Base-by-base conservation (phyloP, 306 rosid species). In the Gillenia trifoliata region DNA sequence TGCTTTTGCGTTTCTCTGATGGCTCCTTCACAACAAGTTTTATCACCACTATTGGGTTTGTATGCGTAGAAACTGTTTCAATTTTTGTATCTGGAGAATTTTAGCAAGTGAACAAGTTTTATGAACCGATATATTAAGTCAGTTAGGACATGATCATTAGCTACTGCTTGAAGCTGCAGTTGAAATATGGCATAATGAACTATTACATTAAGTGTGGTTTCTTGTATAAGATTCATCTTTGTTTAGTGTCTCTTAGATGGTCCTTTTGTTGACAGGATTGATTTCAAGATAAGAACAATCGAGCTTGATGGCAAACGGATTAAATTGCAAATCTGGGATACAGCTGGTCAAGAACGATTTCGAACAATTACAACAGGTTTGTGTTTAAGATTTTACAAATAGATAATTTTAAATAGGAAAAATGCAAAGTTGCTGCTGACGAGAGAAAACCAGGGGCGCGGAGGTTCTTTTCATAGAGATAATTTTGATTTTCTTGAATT, bases 271-370 rank as follows among this genome's bases (percentile, higher is more conserved):
- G 73, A 73, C 88, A 91, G 97, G 41, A 91, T 91, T 71, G 97
- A 91, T 81, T 91, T 91, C 83, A 91, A 91, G 90, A 91, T 89
- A 89, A 86, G 94, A 84, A 89, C 94, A 83, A 89, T 91, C 77
- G 97, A 91, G 74, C 91, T 89, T 43, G 97, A 91, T 67, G 89
- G 88, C 63, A 91, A 87, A 79, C 86, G 94, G 43, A 83, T 91
- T 70, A 91, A 91, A 83, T 75, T 91, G 79, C 97, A 91, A 81
- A 91, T 91, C 71, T 91, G 94, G 97, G 97, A 91, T 69, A 91
- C 97, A 23, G 97, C 97, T 79, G 97, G 94, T 52, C 97, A 91
- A 82, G 97, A 91, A 75, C 83, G 97, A 69, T 91, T 91, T 75
- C 88, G 97, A 68, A 91, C 97, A 43, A 91, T 91, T 80, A 91